Base-by-base conservation (phyloP, 495 filamentous ascomycete species). In the Hypoxylon lenormandii region DNA sequence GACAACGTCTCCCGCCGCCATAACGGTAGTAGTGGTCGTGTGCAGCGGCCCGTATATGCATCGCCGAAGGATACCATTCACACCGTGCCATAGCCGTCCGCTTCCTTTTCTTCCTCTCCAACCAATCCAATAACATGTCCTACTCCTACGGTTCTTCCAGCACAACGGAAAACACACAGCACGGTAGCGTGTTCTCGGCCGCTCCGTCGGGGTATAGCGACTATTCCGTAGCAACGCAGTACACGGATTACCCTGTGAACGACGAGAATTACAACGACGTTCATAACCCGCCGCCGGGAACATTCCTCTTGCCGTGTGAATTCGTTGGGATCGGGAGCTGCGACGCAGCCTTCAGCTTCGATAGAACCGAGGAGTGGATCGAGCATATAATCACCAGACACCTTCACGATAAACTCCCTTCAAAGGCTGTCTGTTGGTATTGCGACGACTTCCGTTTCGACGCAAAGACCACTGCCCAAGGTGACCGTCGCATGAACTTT, bases 371-470 rank as follows among this genome's bases (percentile, higher is more conserved):
- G 1, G 47, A 6, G 4, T 87, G 84, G 83, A 77, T 84, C 21
- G 56, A 78, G 3, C 83, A 86, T 54, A 78, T 80, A 30, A 37
- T 65, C 7, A 37, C 37, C 19, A 57, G 75, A 5, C 82, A 85
- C 38, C 62, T 79, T 0, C 2, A 26, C 0, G 38, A 66, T 18
- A 16, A 6, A 0, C 76, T 80, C 13, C 84, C 84, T n/a, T n/a
- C 5, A 0, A 58, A 45, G 12, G 68, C 76, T 5, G 38, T 74
- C 0, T 87, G 84, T 70, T 84, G 78, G 75, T 84, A 83, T 59
- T 87, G 84, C 67, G 77, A 84, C 65, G 42, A 70, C 0, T 43
- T 28, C 5, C 15, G 5, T 0, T 82, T 80, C 40, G 63, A 72
- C 23, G 50, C 68, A 12, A 48, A 40, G 12, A 6, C 12, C 2